Evolutionary conservation across 805 yeast species (phyloP).

Genomic region (Saturnispora besseyi): DNA sequence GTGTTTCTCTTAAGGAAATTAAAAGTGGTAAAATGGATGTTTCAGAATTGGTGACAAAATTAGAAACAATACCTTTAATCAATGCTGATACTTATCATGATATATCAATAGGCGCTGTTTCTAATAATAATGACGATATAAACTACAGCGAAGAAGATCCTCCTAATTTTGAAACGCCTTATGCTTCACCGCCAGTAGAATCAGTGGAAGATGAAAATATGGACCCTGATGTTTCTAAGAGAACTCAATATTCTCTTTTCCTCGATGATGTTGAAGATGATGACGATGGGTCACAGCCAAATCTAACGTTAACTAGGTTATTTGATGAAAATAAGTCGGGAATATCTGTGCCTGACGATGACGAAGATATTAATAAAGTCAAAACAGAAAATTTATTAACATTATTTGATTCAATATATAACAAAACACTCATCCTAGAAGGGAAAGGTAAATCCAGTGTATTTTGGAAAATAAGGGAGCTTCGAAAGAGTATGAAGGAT

Average conservation of each 20-base stretch:
- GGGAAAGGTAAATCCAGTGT: neutral
- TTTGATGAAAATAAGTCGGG: slow-evolving; percentile 25
- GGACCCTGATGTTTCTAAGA: slow-evolving; percentile 9
- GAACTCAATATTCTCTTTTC: slow-evolving; percentile 27
- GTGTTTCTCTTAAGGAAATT: slow-evolving; percentile 42
- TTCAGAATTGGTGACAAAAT: slow-evolving; percentile 9
- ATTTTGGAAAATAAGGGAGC: slow-evolving; percentile 2
- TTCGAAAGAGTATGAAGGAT: neutral
- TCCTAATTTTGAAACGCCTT: neutral
- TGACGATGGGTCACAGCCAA: slow-evolving; percentile 22
- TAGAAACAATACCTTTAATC: slow-evolving; percentile 4
- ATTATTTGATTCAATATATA: neutral
- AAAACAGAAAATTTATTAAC: neutral
- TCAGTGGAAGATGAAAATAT: neutral
- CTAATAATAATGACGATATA: slow-evolving; percentile 12
- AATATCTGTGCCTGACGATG: slow-evolving; percentile 10
- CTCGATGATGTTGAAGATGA: slow-evolving; percentile 23
- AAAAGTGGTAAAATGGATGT: slow-evolving; percentile 23
- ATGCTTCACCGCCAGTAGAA: neutral
- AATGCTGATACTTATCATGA: slow-evolving; percentile 6
- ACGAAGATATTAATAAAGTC: neutral
- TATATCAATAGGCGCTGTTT: neutral
- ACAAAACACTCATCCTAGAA: neutral
- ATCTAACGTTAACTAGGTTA: slow-evolving; percentile 24
- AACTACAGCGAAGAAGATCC: neutral